Evolutionary conservation across 148 eudicot genomes (phyloP).

Genomic region (Dysphania ambrosioides): DNA sequence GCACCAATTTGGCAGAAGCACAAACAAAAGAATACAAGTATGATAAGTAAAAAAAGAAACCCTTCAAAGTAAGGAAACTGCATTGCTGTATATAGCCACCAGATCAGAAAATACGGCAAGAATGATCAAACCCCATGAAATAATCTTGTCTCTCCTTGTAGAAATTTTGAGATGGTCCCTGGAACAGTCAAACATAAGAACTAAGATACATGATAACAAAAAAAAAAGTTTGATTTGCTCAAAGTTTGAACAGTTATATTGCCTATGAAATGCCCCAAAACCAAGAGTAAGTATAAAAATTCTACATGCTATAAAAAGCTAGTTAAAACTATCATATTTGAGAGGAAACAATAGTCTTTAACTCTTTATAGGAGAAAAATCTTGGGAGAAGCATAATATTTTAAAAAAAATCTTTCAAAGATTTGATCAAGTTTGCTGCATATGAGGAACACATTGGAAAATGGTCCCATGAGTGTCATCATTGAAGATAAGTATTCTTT

Average conservation of each 20-base stretch:
- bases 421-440: background rate
- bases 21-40: background rate
- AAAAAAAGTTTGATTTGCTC: background rate
- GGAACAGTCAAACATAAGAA: background rate
- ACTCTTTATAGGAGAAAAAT: too few relatives aligned
- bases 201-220: background rate
- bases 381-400: background rate
- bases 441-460: background rate
- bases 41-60: background rate
- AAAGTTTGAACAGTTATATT: background rate
- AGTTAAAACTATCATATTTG: background rate
- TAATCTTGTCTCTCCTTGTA: constrained; percentile 64
- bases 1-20: background rate
- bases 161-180: constrained; percentile 76
- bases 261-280: background rate
- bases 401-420: background rate
- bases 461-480: background rate
- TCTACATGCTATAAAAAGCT: background rate
- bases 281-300: background rate
- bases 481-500: background rate
- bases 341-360: background rate
- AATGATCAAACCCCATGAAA: constrained; percentile 59
- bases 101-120: constrained; percentile 70
- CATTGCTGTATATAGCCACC: constrained; percentile 87
- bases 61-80: constrained; percentile 54